A percentile compares a stretch with the other conserved stretches of the same genome.
These are phyloP conservation scores for Oemleria cerasiformis DNA, from an alignment of 306 rosid genomes.

Conservation along the genomic window DNA sequence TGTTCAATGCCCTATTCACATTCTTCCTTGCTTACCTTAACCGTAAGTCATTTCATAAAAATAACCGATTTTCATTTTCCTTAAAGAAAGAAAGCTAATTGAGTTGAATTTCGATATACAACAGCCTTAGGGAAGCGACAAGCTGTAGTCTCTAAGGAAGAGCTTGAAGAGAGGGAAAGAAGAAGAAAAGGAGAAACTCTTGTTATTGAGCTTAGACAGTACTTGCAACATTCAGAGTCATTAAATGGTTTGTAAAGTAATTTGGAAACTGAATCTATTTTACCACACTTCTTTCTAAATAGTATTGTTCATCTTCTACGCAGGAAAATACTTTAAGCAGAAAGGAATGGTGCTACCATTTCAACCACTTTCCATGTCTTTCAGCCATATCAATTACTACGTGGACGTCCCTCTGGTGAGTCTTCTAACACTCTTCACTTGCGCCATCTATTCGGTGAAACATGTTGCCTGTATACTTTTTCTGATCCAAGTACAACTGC, in stretches of 20 bases:
- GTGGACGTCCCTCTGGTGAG: constrained; percentile 91
- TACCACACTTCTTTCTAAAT: neutral
- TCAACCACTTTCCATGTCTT: constrained; percentile 90
- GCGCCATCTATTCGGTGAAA: constrained; percentile 12
- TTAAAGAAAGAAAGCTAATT: constrained; percentile 18
- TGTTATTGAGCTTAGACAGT: constrained; percentile 82
- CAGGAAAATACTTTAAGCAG: constrained; percentile 83
- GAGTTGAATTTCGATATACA: constrained; percentile 14
- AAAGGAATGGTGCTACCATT: constrained; percentile 99
- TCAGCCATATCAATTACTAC: constrained; percentile 86
- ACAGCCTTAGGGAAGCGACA: constrained; percentile 85
- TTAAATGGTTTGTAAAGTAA: constrained; percentile 54
- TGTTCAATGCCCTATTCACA: constrained; percentile 80
- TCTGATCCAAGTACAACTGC: constrained; percentile 46
- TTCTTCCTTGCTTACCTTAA: constrained; percentile 83
- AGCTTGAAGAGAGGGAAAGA: constrained; percentile 76
- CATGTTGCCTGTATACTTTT: constrained; percentile 20
- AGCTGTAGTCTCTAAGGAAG: constrained; percentile 87
- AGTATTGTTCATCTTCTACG: constrained; percentile 25
- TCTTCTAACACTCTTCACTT: constrained; percentile 17
- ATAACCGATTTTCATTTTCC: constrained; percentile 23
- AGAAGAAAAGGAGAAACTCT: constrained; percentile 79
- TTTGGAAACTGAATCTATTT: neutral
- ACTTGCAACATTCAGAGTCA: constrained; percentile 79
- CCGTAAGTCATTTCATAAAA: constrained; percentile 58